A percentile compares a stretch with the other conserved stretches of the same genome.
phyloP scores from a whole-genome alignment of 768 basidiomycete genomes.

The Xerocomellus amylosporus region DNA sequence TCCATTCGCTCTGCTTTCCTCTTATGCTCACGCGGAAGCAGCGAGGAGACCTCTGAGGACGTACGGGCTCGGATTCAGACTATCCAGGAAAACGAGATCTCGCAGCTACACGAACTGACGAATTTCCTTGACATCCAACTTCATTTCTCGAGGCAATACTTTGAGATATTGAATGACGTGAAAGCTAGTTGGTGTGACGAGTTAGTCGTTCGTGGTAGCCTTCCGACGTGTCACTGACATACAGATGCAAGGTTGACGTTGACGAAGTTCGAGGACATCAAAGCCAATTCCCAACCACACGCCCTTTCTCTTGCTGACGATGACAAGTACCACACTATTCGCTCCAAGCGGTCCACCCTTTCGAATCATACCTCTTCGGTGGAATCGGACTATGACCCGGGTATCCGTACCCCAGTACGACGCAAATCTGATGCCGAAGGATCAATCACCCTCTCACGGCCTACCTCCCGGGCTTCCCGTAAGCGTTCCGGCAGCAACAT shows the following conservation, averaged over 20 bases:
- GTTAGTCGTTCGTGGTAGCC: conserved; percentile 37
- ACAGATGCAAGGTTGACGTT: conserved; percentile 27
- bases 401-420: conserved; percentile 24
- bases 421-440: conserved; percentile 43
- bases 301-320: conserved; percentile 19
- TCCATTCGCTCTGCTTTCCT: background rate
- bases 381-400: conserved; percentile 39
- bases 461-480: conserved; percentile 58
- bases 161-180: conserved; percentile 69
- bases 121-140: conserved; percentile 70
- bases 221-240: conserved; percentile 4
- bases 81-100: conserved; percentile 76
- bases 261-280: conserved; percentile 26
- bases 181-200: conserved; percentile 64
- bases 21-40: conserved; percentile 30
- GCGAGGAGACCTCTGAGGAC: conserved; percentile 85
- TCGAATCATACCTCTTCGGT: conserved; percentile 21
- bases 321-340: conserved; percentile 32
- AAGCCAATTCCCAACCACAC: conserved; percentile 17
- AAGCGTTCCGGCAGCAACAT: conserved; percentile 60
- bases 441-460: conserved; percentile 50
- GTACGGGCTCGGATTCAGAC: conserved; percentile 74
- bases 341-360: conserved; percentile 32
- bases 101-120: conserved; percentile 68
- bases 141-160: conserved; percentile 69